Evolutionary conservation across 2,329 filamentous ascomycete genomes (phyloP), one percentile per base, ranked within the genome.

Genomic region (Xylariales sp.): DNA sequence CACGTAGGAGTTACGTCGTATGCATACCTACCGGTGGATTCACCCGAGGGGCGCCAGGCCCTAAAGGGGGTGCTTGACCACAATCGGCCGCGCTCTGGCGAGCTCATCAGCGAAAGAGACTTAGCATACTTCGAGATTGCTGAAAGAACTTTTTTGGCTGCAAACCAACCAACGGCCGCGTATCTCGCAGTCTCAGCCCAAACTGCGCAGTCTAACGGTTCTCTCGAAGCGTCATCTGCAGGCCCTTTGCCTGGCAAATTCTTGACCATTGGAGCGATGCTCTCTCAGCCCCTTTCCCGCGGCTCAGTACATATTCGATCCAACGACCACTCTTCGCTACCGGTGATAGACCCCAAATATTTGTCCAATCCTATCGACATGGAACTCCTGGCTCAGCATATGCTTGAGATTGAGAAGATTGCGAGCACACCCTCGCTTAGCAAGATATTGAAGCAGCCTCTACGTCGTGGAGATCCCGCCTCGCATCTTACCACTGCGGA

Each of bases 321-420:
- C 3, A 49, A 32, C 8, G 57, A 71, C n/a, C 34, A 34, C 0
- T 61, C 58, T 3, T 30, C 41, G 2, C 41, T 23, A 5, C 67
- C 71, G 1, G 34, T 39, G 7, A 69, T 72, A 18, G 72, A 74
- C 30, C 70, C 70, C 1, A 64, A 56, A 18, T 74, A 70, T 54
- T 34, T 74, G 8, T 66, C 65, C 8, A 69, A 71, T 58, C 64
- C 69, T 1, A 14, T 74, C n/a, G 70, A 72, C 50, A 18, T 71
- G 49, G 72, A 72, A 43, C 36, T 74, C 18, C 66, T 64, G 14
- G 62, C 68, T 30, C 41, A 71, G 59, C 67, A 72, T 36, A 54
- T 72, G 57, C 62, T 69, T 9, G 69, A 70, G 23, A 52, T 74
- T 2, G 57, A 67, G 18, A 50, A 34, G 1, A 23, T 74, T 32